Conservation (phyloP, 371 early-diverging fungal species). For the Mucor plumbeus region DNA sequence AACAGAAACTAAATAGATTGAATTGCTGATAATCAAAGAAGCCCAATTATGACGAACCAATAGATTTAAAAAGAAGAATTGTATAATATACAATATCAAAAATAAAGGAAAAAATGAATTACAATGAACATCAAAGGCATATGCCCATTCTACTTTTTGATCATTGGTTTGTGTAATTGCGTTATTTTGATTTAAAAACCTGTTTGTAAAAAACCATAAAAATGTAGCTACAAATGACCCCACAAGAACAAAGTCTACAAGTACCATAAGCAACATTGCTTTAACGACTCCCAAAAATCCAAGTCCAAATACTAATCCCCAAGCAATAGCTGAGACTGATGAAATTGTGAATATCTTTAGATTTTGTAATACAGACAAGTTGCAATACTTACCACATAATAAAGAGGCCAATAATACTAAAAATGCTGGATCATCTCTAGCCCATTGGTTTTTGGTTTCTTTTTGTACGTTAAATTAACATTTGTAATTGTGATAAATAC, state of each 20-base stretch:
- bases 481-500: no score
- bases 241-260: slow-evolving; percentile 79
- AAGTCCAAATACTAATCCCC: slow-evolving; percentile 74
- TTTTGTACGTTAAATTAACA: not conserved
- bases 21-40: slow-evolving; percentile 78
- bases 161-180: slow-evolving; percentile 73
- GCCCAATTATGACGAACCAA: slow-evolving; percentile 72
- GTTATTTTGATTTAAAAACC: slow-evolving; percentile 73
- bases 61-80: slow-evolving; percentile 86
- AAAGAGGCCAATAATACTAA: slow-evolving; percentile 70
- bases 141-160: slow-evolving; percentile 91
- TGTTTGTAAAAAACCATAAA: slow-evolving; percentile 77
- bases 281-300: slow-evolving; percentile 71
- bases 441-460: slow-evolving; percentile 97
- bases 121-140: slow-evolving; percentile 94
- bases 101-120: slow-evolving; percentile 89
- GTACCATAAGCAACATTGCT: slow-evolving; percentile 76
- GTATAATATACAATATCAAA: slow-evolving; percentile 80
- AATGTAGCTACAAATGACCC: slow-evolving; percentile 72
- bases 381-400: slow-evolving; percentile 60
- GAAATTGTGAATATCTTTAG: not conserved
- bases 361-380: not conserved
- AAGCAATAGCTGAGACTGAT: slow-evolving; percentile 75
- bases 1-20: slow-evolving; percentile 78
- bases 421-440: slow-evolving; percentile 93